phyloP scores from a whole-genome alignment of 129 eudicot genomes.

The Escallonia herrerae region DNA sequence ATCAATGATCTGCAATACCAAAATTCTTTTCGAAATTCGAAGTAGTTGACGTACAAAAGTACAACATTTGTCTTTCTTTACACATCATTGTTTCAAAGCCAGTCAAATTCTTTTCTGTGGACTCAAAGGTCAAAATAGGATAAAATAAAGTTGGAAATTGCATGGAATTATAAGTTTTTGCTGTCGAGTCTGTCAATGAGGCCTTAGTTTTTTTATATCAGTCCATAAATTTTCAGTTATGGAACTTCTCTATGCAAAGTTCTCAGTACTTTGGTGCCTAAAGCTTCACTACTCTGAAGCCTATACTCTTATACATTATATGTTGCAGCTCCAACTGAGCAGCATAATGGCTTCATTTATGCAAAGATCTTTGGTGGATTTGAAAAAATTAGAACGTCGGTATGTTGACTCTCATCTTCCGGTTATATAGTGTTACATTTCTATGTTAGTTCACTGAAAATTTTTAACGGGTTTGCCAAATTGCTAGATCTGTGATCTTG shows the following conservation, averaged over 20 bases:
- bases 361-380: slow-evolving; percentile 92
- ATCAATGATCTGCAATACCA: too few relatives aligned
- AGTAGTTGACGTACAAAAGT: too few relatives aligned
- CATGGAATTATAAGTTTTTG: too few relatives aligned
- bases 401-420: slow-evolving; percentile 27
- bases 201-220: too few relatives aligned
- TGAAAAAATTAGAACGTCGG: slow-evolving; percentile 85
- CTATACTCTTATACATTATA: slow-evolving; percentile 1
- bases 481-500: slow-evolving; percentile 91
- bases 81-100: too few relatives aligned
- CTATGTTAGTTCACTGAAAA: slow-evolving; percentile 8
- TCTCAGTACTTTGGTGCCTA: background rate
- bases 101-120: too few relatives aligned
- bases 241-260: background rate
- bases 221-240: too few relatives aligned
- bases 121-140: too few relatives aligned
- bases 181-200: too few relatives aligned
- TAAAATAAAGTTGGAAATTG: too few relatives aligned
- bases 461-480: slow-evolving; percentile 35
- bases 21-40: too few relatives aligned
- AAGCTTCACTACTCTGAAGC: background rate
- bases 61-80: too few relatives aligned
- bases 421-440: slow-evolving; percentile 3
- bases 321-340: slow-evolving; percentile 58
- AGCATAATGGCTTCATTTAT: slow-evolving; percentile 74